Evolutionary conservation across 129 eudicot species (phyloP).

Genomic region (Glebionis coronaria): DNA sequence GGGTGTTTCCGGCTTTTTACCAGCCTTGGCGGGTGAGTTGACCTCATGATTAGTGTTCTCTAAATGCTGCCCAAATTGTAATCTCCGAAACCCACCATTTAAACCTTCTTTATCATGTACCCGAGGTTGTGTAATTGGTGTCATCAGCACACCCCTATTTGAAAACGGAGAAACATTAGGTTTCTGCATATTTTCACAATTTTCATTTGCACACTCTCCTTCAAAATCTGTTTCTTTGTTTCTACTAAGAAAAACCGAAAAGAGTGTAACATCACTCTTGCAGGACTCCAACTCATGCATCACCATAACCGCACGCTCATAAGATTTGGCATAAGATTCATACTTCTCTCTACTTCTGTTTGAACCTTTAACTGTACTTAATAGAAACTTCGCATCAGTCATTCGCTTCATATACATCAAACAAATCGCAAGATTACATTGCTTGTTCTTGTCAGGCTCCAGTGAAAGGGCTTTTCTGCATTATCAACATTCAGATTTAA

Average conservation of each 20-base stretch:
- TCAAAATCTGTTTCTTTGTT: slow-evolving; percentile 10
- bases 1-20: neutral
- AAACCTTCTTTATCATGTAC: slow-evolving; percentile 10
- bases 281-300: slow-evolving; percentile 52
- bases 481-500: neutral
- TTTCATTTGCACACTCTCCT: neutral
- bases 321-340: slow-evolving; percentile 53
- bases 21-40: neutral
- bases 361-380: slow-evolving; percentile 36
- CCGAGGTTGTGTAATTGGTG: slow-evolving; percentile 50
- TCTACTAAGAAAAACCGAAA: slow-evolving; percentile 19
- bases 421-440: slow-evolving; percentile 74
- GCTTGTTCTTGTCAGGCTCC: slow-evolving; percentile 78
- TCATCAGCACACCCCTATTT: neutral
- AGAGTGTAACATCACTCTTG: neutral
- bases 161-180: neutral
- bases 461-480: slow-evolving; percentile 67
- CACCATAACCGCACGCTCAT: slow-evolving; percentile 62
- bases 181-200: slow-evolving; percentile 5
- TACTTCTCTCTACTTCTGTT: slow-evolving; percentile 36
- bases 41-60: slow-evolving; percentile 2
- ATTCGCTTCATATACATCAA: slow-evolving; percentile 47
- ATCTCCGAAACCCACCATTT: slow-evolving; percentile 28
- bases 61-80: slow-evolving; percentile 33
- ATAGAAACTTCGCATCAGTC: slow-evolving; percentile 66